Conservation (phyloP, 2,329 filamentous ascomycete species). For the Stagonosporopsis vannaccii region DNA sequence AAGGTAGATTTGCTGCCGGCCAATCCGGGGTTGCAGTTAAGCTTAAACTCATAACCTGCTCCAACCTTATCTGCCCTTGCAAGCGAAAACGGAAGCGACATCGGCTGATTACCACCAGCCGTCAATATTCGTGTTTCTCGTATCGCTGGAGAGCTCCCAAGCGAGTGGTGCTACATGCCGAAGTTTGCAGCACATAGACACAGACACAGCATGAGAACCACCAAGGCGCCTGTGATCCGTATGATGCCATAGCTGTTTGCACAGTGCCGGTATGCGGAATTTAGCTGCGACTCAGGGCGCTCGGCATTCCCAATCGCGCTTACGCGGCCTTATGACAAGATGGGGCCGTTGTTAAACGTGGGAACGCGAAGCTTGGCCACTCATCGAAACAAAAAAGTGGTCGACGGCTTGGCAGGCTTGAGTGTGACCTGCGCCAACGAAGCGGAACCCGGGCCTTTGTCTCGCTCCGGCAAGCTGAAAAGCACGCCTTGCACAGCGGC, state of each 20-base stretch:
- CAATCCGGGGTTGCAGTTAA: conserved; percentile 39
- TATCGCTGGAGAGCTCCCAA: conserved; percentile 2
- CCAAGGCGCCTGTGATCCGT: conserved; percentile 2
- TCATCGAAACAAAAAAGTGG: conserved; percentile 41
- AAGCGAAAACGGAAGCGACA: conserved; percentile 40
- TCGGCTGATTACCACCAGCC: conserved; percentile 28
- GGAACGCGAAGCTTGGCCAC: conserved; percentile 36
- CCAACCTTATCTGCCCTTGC: conserved; percentile 46
- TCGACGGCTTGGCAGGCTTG: conserved; percentile 44
- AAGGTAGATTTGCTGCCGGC: conserved; percentile 18
- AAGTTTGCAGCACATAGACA: background rate
- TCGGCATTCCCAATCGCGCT: conserved; percentile 30
- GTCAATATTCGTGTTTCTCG: conserved; percentile 2
- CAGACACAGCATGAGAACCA: background rate
- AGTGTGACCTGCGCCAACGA: conserved; percentile 43
- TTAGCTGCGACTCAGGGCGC: conserved; percentile 6
- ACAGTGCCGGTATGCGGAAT: background rate
- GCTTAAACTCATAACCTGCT: conserved; percentile 50
- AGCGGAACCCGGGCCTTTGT: conserved; percentile 40
- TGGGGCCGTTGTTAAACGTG: conserved; percentile 28
- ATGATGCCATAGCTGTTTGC: conserved; percentile 5
- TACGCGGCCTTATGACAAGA: conserved; percentile 41
- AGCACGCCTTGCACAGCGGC: conserved; percentile 24
- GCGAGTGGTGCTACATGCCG: background rate
- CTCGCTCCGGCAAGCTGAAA: conserved; percentile 43